phyloP scores from a whole-genome alignment of 225 moss, liverwort and hornwort genomes.

The Anthoceros angustus region DNA sequence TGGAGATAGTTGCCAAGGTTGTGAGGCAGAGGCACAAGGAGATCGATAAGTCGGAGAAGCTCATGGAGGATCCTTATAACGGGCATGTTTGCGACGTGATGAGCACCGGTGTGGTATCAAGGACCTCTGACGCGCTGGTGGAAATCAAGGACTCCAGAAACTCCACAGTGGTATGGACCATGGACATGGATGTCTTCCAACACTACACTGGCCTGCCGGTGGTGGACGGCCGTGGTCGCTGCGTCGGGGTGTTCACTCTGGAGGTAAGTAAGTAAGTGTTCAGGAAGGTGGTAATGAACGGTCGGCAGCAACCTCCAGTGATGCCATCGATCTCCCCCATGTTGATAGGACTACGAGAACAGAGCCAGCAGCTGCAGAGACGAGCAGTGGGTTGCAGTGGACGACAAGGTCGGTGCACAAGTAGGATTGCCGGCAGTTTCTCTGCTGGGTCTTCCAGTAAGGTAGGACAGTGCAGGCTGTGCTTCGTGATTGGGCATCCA shows the following conservation, averaged over 20 bases:
- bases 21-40: conserved; percentile 4
- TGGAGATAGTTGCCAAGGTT: background rate
- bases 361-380: background rate
- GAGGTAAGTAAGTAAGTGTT: background rate
- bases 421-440: background rate
- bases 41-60: background rate
- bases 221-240: background rate
- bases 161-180: background rate
- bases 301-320: too few species aligned
- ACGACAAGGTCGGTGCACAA: background rate
- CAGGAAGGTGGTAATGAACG: background rate
- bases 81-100: background rate
- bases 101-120: background rate
- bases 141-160: background rate
- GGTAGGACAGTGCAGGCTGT: background rate
- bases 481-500: too few species aligned
- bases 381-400: background rate
- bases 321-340: too few species aligned
- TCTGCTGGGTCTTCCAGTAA: background rate
- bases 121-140: background rate
- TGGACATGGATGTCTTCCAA: background rate
- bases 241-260: background rate
- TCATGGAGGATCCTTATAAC: background rate
- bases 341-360: background rate
- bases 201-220: background rate